Conservation (phyloP, 116 monocot species). For the Posidonia oceanica region DNA sequence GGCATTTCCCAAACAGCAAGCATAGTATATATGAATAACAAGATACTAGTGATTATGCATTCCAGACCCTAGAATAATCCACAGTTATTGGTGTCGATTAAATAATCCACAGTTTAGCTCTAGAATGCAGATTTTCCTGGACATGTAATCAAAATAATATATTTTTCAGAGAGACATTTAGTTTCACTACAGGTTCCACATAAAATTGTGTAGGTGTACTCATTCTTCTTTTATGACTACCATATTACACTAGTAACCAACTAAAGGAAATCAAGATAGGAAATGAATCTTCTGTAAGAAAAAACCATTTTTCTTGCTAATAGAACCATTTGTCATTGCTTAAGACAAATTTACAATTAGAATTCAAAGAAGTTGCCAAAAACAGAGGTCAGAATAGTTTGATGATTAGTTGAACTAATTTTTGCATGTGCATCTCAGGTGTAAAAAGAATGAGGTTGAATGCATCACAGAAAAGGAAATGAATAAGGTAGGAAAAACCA, state of each 20-base stretch:
- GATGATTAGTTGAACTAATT: background rate
- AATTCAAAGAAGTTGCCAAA: too few relatives aligned
- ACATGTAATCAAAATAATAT: conserved; percentile 27
- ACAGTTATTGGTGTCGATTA: conserved; percentile 42
- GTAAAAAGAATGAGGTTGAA: background rate
- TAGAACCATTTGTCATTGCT: too few relatives aligned
- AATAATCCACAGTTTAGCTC: conserved; percentile 40
- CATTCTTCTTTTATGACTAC: background rate
- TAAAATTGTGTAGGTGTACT: background rate
- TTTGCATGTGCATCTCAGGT: background rate
- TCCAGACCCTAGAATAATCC: too few relatives aligned
- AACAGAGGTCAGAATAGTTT: too few relatives aligned
- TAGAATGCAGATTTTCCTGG: conserved; percentile 43
- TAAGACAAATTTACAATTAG: too few relatives aligned
- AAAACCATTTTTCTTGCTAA: too few relatives aligned
- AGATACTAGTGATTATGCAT: too few relatives aligned
- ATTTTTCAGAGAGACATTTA: background rate
- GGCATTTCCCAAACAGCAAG: too few relatives aligned
- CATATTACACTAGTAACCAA: background rate
- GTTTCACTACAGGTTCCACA: background rate
- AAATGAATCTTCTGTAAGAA: too few relatives aligned
- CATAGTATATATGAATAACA: too few relatives aligned
- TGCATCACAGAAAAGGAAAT: background rate
- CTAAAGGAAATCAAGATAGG: too few relatives aligned
- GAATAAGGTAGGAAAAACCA: background rate